Conservation (phyloP, 805 yeast genomes). For the Tetrapisispora phaffii region DNA sequence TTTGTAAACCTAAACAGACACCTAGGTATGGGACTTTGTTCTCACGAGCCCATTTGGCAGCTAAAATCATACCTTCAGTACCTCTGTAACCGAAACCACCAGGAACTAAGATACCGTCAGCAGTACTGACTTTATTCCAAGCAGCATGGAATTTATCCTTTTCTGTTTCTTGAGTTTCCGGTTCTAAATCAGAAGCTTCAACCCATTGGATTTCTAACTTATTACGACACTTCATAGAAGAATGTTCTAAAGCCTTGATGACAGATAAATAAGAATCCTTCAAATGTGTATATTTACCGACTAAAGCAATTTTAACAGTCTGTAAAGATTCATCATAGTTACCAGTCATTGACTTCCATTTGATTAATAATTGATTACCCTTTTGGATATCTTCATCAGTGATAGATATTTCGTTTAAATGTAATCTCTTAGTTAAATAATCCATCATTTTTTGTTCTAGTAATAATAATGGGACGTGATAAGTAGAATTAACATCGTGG, state of each 20-base stretch:
- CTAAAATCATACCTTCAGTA: conserved; percentile 94
- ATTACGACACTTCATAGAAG: conserved; percentile 82
- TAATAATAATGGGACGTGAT: conserved; percentile 89
- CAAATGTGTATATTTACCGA: conserved; percentile 92
- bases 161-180: conserved; percentile 48
- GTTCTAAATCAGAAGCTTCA: conserved; percentile 85
- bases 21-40: conserved; percentile 90
- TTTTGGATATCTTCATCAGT: conserved; percentile 42
- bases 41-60: conserved; percentile 97
- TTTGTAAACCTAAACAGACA: conserved; percentile 93
- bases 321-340: conserved; percentile 77
- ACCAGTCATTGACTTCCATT: conserved; percentile 74
- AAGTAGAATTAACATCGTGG: conserved; percentile 92
- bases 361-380: conserved; percentile 60
- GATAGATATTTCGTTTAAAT: conserved; percentile 40
- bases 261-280: conserved; percentile 94
- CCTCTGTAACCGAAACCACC: conserved; percentile 98
- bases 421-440: conserved; percentile 59
- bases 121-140: conserved; percentile 86
- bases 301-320: conserved; percentile 87
- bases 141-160: conserved; percentile 84
- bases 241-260: conserved; percentile 89
- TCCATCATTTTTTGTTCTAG: conserved; percentile 77
- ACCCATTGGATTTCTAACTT: conserved; percentile 89
- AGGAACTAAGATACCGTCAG: conserved; percentile 95